These are phyloP conservation scores for Helotiales sp. DNA, from an alignment of 2,329 filamentous ascomycete genomes.

Conservation along the genomic window DNA sequence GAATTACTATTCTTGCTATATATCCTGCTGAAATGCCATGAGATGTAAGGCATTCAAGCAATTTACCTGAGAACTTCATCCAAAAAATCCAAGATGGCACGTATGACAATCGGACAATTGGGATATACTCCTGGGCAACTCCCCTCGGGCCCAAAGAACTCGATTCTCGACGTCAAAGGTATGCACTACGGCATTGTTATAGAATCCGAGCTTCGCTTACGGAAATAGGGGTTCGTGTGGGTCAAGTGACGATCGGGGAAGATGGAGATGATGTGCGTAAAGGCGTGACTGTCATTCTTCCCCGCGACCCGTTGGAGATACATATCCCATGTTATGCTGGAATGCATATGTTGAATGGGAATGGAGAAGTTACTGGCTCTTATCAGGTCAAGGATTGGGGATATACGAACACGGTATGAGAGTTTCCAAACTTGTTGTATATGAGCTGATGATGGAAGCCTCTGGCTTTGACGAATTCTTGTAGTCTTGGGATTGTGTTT, in stretches of 20 bases:
- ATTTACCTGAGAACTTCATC: not conserved
- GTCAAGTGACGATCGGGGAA: constrained; percentile 31
- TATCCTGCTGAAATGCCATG: not conserved
- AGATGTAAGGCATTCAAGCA: no score
- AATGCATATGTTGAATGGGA: constrained; percentile 32
- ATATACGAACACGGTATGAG: constrained; percentile 31
- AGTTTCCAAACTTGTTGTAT: not conserved
- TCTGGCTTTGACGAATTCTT: constrained; percentile 40
- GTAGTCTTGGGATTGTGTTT: constrained; percentile 38
- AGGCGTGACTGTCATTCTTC: constrained; percentile 34
- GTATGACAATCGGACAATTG: constrained; percentile 30
- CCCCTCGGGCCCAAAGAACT: constrained; percentile 31
- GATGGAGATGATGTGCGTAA: constrained; percentile 28
- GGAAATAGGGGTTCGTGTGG: constrained; percentile 29
- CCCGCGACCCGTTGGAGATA: constrained; percentile 30
- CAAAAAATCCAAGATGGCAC: constrained; percentile 4
- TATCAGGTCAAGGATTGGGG: constrained; percentile 35
- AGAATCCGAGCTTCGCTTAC: not conserved
- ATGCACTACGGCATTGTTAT: not conserved
- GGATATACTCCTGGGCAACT: constrained; percentile 32
- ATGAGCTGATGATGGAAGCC: constrained; percentile 15
- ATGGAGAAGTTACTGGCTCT: constrained; percentile 32
- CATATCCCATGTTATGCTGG: constrained; percentile 32
- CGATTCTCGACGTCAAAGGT: constrained; percentile 33
- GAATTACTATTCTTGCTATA: not conserved